Evolutionary conservation across 495 filamentous ascomycete species (phyloP).

Genomic region (Penicillium cataractarum): DNA sequence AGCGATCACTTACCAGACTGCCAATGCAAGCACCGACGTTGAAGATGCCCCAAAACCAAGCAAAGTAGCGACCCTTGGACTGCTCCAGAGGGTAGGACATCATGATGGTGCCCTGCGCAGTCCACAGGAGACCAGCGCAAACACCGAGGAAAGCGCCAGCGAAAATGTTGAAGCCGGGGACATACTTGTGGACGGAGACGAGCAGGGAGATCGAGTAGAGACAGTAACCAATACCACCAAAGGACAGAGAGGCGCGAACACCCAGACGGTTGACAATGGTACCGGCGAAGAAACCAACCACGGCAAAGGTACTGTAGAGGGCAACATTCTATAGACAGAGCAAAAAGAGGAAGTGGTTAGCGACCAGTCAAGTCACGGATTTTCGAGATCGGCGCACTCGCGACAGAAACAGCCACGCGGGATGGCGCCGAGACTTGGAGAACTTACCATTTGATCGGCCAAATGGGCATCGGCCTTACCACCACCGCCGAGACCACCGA

Average conservation of each 20-base stretch:
- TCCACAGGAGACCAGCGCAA: conserved; percentile 54
- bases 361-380: not conserved
- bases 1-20: conserved; percentile 39
- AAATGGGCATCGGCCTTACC: conserved; percentile 47
- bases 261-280: conserved; percentile 52
- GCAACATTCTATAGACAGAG: conserved; percentile 48
- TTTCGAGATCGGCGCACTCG: not conserved
- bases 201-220: conserved; percentile 50
- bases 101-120: conserved; percentile 57
- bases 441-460: conserved; percentile 42
- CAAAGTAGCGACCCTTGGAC: conserved; percentile 53
- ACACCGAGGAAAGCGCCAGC: conserved; percentile 52
- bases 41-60: conserved; percentile 58
- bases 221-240: conserved; percentile 52
- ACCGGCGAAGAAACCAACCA: conserved; percentile 58
- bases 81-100: conserved; percentile 54
- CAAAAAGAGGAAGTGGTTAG: conserved; percentile 3
- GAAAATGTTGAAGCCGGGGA: conserved; percentile 76
- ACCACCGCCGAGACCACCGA: conserved; percentile 57
- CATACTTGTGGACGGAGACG: conserved; percentile 70
- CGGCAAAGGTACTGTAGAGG: conserved; percentile 62
- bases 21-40: conserved; percentile 56
- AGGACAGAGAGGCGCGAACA: conserved; percentile 43
- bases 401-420: not conserved
- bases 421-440: not conserved